Base-by-base conservation (phyloP, 441 rosid genomes). In the Populus hybrid region DNA sequence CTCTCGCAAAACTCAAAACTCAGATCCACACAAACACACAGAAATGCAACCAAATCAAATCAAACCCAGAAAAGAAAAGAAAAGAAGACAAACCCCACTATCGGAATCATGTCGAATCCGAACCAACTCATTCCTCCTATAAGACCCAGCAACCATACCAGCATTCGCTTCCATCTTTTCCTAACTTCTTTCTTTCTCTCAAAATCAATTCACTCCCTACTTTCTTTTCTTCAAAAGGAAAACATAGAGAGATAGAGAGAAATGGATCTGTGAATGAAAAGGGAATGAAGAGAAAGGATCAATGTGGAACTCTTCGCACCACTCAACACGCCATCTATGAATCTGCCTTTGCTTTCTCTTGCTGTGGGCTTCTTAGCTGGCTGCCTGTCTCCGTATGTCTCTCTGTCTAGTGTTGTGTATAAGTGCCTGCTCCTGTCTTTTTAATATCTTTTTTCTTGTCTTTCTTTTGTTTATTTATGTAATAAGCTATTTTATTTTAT, bases 121-220 rank as follows among this genome's bases (percentile, higher is more conserved):
- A 73, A 95, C 99, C 66, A 95, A 88, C 88, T 95, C 95, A 81
- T 95, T 95, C 83, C 92, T 85, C 84, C 89, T 90, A 90, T 95
- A 90, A 20, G 99, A 95, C 26, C 98, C 99, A 78, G 99, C 98
- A 73, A 93, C 98, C 92, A 95, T 79, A 36, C 96, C 99, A n/a
- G 91, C 90, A 83, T 83, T 93, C 14, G 98, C 91, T 84, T 95
- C 96, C 99, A 95, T 95, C 57, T 50, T 50, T 50, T 14, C n/a
- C 57, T 50, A 5, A 14, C 57, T 14, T 50, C 57, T 50, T 0
- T 50, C 57, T 50, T 5, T 50, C 57, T 50, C 57, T 50, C 57
- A 50, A 50, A 50, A 50, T 50, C 57, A 50, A 50, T 50, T 1
- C 57, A 14, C 57, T 50, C 18, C 57, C 57, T 50, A 5, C 57